Evolutionary conservation across 495 filamentous ascomycete genomes (phyloP).

Genomic region (Trichoderma virens): DNA sequence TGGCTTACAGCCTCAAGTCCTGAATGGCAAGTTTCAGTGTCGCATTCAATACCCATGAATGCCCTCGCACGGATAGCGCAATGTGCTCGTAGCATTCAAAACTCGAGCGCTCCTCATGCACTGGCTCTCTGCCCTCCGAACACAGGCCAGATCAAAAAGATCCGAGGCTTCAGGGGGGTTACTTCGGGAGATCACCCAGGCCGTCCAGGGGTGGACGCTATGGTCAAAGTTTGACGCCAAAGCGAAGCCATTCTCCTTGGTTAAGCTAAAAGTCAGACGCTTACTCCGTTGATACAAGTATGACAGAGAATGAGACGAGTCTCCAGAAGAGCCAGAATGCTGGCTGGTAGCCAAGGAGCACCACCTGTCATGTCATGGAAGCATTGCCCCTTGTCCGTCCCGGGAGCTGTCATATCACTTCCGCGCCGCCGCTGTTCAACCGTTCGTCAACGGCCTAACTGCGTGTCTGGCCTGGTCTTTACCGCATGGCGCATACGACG

Average conservation of each 20-base stretch:
- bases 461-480: conserved; percentile 2
- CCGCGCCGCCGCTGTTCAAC: neutral
- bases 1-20: neutral
- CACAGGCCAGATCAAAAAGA: conserved; percentile 5
- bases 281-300: neutral
- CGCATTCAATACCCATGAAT: no score
- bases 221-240: neutral
- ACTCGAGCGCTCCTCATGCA: no score
- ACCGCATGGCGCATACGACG: neutral
- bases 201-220: neutral
- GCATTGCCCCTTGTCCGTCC: neutral
- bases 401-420: neutral
- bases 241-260: neutral
- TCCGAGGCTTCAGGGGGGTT: conserved; percentile 1
- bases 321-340: neutral
- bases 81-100: no score
- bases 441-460: neutral
- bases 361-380: neutral
- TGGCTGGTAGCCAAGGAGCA: neutral
- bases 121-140: neutral
- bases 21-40: no score
- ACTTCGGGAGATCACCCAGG: conserved; percentile 4
- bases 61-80: no score
- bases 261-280: neutral
- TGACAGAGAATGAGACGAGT: neutral